Conservation (phyloP, 31 red algal species). For the Endocladia muricata region DNA sequence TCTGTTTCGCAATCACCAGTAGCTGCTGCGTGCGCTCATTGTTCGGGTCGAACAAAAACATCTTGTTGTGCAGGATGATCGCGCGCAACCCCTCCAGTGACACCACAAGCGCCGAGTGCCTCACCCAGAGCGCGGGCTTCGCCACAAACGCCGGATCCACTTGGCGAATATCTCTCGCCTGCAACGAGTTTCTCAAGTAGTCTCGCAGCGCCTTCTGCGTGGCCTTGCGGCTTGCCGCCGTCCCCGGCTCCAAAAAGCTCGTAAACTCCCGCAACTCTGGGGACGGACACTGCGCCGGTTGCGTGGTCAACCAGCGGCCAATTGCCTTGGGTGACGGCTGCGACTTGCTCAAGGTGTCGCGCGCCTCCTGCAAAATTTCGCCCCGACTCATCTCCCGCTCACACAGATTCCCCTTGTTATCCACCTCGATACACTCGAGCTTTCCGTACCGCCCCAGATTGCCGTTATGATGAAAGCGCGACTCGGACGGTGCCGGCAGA, state of each 20-base stretch:
- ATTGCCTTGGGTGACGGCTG: slow-evolving; percentile 38
- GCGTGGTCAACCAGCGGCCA: slow-evolving; percentile 16
- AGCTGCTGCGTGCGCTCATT: slow-evolving; percentile 22
- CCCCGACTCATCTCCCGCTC: slow-evolving; percentile 41
- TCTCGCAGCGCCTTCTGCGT: not conserved
- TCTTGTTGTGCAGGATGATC: slow-evolving; percentile 70
- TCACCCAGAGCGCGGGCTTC: slow-evolving; percentile 90
- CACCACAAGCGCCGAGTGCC: slow-evolving; percentile 76
- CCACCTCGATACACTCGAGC: slow-evolving; percentile 62
- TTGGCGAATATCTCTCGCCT: slow-evolving; percentile 76
- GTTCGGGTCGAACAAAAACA: slow-evolving; percentile 74
- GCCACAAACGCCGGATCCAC: slow-evolving; percentile 79
- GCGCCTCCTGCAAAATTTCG: slow-evolving; percentile 62
- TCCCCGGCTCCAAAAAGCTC: slow-evolving; percentile 18
- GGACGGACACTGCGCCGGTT: not conserved
- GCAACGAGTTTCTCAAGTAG: slow-evolving; percentile 29
- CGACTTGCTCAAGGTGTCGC: slow-evolving; percentile 20
- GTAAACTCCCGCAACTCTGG: slow-evolving; percentile 26
- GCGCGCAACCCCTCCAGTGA: slow-evolving; percentile 64
- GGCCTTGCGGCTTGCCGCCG: slow-evolving; percentile 1
- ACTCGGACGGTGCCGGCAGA: not conserved
- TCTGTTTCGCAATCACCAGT: slow-evolving; percentile 16
- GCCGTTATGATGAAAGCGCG: not conserved
- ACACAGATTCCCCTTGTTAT: slow-evolving; percentile 12
- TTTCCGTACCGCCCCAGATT: slow-evolving; percentile 17